Evolutionary conservation across 169 alveolate genomes (phyloP), one percentile per base, ranked within the genome.

Genomic region (Plasmodium knowlesi): DNA sequence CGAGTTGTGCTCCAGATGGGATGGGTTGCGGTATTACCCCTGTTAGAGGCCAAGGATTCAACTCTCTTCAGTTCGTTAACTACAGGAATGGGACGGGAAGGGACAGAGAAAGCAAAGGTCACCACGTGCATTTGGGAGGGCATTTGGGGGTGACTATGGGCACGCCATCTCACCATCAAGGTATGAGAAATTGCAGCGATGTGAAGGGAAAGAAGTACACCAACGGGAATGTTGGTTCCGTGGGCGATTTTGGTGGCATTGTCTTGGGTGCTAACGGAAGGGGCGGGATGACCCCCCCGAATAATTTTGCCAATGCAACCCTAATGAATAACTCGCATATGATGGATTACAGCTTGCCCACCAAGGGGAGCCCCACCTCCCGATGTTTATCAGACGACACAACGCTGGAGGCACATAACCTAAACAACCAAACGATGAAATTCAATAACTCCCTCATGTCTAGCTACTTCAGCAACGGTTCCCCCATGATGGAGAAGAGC

Each of bases 361-460:
- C 25, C 2, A 85, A 74, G 43, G 80, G 93, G 30, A 41, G 85
- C 1, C 25, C 78, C 34, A 53, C 93, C 28, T 50, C 83, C 14
- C 76, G 93, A 53, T 85, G 93, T 2, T 10, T 72, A 16, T 85
- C 85, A 14, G 93, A 85, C 41, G 80, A 19, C 12, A 12, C 93
- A 50, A 14, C 80, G 41, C 57, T 85, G n/a, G 93, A 85, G 76
- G 9, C 93, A 74, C 84, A 85, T 46, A 73, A 85, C 25, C 14
- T 85, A 32, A 74, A 74, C 39, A 85, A 39, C 43, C 30, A 34
- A 32, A 79, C 41, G 46, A 19, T 84, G 37, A 54, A 50, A 9
- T 50, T 74, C 28, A 74, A 67, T 53, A 73, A 74, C 50, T 32
- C 41, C 10, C 76, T 50, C 74, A 14, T 74, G 76, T 32, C 70